Conservation (phyloP, 768 basidiomycete species). For the Porphyrellus cyaneotinctus region DNA sequence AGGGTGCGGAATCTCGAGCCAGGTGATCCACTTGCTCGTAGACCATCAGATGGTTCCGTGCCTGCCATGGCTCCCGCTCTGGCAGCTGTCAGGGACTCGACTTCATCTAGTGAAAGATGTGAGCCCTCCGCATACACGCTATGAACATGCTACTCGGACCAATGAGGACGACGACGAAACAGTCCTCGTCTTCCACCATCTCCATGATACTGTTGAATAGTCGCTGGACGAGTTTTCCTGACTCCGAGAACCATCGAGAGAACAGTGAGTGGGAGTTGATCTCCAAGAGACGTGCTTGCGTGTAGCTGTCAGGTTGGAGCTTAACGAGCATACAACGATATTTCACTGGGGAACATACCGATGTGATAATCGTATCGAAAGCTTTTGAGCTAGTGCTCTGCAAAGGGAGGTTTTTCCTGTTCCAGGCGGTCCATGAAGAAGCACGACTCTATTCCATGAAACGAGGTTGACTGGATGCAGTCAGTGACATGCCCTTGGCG, state of each 20-base stretch:
- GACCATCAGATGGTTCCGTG: conserved; percentile 91
- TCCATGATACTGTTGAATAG: conserved; percentile 87
- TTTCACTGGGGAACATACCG: conserved; percentile 43
- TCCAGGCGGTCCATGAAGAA: conserved; percentile 95
- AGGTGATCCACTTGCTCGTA: conserved; percentile 57
- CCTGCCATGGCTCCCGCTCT: conserved; percentile 93
- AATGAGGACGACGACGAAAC: conserved; percentile 91
- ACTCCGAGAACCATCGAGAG: conserved; percentile 99
- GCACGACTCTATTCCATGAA: conserved; percentile 92
- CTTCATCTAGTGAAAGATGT: conserved; percentile 66
- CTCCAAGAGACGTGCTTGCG: conserved; percentile 84
- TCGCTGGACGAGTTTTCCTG: conserved; percentile 94
- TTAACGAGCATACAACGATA: background rate
- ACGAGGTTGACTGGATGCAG: conserved; percentile 72
- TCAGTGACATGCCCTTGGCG: conserved; percentile 3
- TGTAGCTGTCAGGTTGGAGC: conserved; percentile 52
- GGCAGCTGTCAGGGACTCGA: conserved; percentile 93
- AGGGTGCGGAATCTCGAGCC: background rate
- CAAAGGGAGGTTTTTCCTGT: conserved; percentile 97
- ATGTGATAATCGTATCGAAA: conserved; percentile 85
- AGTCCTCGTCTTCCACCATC: conserved; percentile 86
- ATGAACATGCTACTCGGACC: conserved; percentile 42
- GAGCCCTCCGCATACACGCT: conserved; percentile 5
- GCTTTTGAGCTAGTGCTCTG: conserved; percentile 91
- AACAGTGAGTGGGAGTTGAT: conserved; percentile 99